phyloP scores from a whole-genome alignment of 2,329 filamentous ascomycete genomes.

The Neonectria sp. region DNA sequence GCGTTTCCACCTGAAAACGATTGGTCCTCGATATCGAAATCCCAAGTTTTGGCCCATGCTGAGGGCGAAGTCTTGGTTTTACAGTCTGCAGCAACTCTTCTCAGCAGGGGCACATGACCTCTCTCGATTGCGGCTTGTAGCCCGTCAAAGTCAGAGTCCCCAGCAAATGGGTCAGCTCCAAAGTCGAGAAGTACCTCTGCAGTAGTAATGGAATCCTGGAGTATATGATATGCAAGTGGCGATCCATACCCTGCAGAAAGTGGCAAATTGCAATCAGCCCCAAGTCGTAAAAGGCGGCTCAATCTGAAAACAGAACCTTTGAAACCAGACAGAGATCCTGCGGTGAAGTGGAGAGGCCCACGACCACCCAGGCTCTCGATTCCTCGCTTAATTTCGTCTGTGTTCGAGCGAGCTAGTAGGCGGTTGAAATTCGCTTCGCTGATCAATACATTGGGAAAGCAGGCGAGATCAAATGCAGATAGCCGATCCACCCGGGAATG shows the following conservation, averaged over 20 bases:
- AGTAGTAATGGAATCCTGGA: background rate
- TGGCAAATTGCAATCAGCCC: background rate
- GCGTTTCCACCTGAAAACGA: no score
- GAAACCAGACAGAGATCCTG: background rate
- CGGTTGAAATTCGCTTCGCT: background rate
- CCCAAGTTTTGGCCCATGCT: no score
- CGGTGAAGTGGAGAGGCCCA: conserved; percentile 1
- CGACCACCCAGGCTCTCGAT: background rate
- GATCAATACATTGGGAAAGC: background rate
- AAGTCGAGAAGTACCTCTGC: conserved; percentile 8
- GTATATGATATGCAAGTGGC: background rate
- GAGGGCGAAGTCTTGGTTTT: no score
- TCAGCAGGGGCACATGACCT: no score
- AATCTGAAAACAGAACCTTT: background rate
- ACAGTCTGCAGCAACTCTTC: no score
- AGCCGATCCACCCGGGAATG: background rate
- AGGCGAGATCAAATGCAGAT: conserved; percentile 18
- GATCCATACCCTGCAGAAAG: background rate
- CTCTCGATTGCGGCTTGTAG: no score
- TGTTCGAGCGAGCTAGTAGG: background rate
- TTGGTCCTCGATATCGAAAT: no score
- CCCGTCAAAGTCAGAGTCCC: no score
- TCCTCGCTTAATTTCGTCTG: background rate
- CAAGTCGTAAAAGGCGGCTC: background rate
- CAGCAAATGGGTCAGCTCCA: conserved; percentile 24